Evolutionary conservation across 2,329 filamentous ascomycete species (phyloP), one percentile per base, ranked within the genome.

Genomic region (Rhinocladiella similis): DNA sequence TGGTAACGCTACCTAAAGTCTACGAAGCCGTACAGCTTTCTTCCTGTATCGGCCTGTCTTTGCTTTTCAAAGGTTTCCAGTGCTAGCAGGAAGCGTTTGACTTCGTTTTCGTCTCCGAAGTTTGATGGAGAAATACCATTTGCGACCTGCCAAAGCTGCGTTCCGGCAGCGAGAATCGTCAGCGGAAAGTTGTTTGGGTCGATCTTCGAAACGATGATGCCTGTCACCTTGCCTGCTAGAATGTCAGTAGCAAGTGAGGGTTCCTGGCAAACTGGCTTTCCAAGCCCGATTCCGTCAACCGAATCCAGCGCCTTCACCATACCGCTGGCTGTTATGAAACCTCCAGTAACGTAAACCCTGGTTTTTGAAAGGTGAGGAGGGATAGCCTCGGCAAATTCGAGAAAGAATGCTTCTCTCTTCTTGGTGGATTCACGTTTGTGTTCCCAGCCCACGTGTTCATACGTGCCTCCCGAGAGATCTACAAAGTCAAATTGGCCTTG

Each of bases 391-490:
- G 83, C 83, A 58, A 83, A 84, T 4, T 85, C 81, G 42, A 84
- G 66, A 74, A 85, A 86, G 74, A 83, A 85, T 1, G 80, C 76
- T 63, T 84, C 82, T 3, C 81, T 73, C 70, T 80, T 78, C 68
- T 75, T 75, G 10, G 81, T 84, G 13, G 74, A 78, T 42, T 85
- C 82, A 47, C 76, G 72, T 68, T 77, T 74, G 65, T 83, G 79
- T 1, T 63, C 63, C 59, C 83, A 83, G 0, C 75, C 80, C 0
- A 81, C 65, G 16, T 72, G 68, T 68, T 86, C 78, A 63, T 84
- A 85, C 0, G 83, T 86, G 6, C 84, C 84, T 12, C 84, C 83
- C 0, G 75, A 80, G 0, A 86, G 73, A 69, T 86, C 83, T 12
- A 85, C 81, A 62, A 83, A 74, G 50, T 74, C 70, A 53, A 73